phyloP scores from a whole-genome alignment of 106 monocot species.

The Xerophyta viscosa region DNA sequence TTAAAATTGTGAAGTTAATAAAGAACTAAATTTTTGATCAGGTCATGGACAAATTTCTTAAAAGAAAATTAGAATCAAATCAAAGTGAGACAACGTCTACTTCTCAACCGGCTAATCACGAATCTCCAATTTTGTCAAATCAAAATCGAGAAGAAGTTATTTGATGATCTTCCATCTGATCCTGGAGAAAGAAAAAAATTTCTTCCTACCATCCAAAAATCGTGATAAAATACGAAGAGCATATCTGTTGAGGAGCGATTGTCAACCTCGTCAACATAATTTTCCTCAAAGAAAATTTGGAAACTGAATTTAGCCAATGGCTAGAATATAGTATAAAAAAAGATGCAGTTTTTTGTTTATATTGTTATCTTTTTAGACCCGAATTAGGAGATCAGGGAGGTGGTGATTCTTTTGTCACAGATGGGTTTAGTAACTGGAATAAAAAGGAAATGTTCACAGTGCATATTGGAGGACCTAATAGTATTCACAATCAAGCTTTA shows the following conservation, averaged over 20 bases:
- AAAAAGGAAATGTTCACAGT: neutral
- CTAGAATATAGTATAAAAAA: constrained; percentile 3
- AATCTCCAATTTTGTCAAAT: too few relatives aligned
- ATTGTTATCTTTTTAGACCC: neutral
- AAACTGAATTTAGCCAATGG: neutral
- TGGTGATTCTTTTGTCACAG: too few relatives aligned
- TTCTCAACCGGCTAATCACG: too few relatives aligned
- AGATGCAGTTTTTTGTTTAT: neutral
- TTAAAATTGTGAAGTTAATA: too few relatives aligned
- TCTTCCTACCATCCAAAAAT: neutral
- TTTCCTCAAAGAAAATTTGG: neutral
- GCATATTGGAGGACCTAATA: neutral
- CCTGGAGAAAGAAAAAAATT: too few relatives aligned
- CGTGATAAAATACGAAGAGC: neutral
- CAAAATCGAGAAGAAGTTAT: too few relatives aligned
- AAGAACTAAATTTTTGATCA: too few relatives aligned
- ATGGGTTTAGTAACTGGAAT: too few relatives aligned
- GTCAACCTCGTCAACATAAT: neutral
- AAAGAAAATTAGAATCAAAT: too few relatives aligned
- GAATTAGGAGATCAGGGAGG: neutral
- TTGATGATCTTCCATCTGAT: too few relatives aligned
- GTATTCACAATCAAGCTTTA: neutral
- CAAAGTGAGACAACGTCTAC: too few relatives aligned
- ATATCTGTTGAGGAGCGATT: neutral
- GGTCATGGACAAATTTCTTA: too few relatives aligned